Evolutionary conservation across 2,329 filamentous ascomycete species (phyloP).

Genomic region (Sclerotinia sclerotiorum): DNA sequence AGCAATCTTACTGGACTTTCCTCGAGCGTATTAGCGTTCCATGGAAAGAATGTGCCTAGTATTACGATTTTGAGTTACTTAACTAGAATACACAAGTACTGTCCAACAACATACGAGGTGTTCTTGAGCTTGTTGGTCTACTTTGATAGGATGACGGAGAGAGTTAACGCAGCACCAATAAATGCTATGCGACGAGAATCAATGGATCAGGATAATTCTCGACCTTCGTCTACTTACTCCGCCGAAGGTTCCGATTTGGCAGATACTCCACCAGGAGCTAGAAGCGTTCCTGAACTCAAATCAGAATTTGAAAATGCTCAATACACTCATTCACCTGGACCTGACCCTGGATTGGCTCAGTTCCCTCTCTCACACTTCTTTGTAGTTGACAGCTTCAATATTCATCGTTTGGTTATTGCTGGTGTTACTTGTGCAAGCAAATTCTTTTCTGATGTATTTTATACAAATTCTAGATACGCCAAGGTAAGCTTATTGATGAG

Average conservation of each 20-base stretch:
- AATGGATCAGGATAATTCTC: conserved; percentile 33
- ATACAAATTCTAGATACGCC: conserved; percentile 97
- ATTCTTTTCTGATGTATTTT: conserved; percentile 98
- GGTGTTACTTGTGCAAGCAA: conserved; percentile 98
- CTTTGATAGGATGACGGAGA: conserved; percentile 98
- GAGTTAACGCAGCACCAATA: conserved; percentile 79
- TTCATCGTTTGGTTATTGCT: conserved; percentile 92
- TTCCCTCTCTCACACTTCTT: conserved; percentile 67
- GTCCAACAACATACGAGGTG: conserved; percentile 96
- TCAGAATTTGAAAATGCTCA: conserved; percentile 35
- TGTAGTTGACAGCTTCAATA: conserved; percentile 98
- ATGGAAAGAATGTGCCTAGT: conserved; percentile 95
- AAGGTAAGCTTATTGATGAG: conserved; percentile 63
- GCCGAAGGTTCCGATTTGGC: conserved; percentile 39
- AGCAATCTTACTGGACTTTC: conserved; percentile 62
- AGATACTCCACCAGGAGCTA: conserved; percentile 35
- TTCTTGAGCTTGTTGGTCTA: conserved; percentile 94
- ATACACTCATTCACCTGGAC: conserved; percentile 35
- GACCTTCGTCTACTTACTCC: conserved; percentile 36
- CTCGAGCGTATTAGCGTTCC: conserved; percentile 84
- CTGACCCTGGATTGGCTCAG: conserved; percentile 29
- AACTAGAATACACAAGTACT: conserved; percentile 96
- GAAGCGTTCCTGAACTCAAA: conserved; percentile 35
- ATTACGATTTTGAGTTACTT: conserved; percentile 97
- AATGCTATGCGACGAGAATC: conserved; percentile 56